These are phyloP conservation scores for Porodaedalea pini DNA, from an alignment of 1,284 basidiomycete species.

Conservation along the genomic window DNA sequence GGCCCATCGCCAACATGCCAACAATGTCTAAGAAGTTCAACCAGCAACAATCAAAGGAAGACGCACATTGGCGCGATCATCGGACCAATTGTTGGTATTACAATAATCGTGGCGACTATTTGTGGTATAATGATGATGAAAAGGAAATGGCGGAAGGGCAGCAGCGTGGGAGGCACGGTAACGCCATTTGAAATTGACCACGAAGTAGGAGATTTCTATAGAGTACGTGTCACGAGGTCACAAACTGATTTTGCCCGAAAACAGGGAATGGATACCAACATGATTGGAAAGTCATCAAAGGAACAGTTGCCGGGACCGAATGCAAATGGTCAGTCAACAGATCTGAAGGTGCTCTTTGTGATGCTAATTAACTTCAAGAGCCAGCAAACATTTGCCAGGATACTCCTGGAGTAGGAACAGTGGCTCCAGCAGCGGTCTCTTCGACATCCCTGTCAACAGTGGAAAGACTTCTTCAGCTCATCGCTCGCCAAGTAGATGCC, in stretches of 20 bases:
- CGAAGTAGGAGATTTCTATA: neutral
- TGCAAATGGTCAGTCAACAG: neutral
- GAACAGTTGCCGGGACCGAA: neutral
- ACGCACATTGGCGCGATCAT: neutral
- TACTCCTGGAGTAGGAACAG: neutral
- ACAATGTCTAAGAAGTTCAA: neutral
- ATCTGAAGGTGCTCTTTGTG: neutral
- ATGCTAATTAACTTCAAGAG: neutral
- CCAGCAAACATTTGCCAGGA: neutral
- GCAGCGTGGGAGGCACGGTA: neutral
- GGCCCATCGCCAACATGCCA: no score
- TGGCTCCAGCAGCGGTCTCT: neutral
- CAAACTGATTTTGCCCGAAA: neutral
- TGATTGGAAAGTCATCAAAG: neutral
- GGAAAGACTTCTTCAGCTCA: neutral
- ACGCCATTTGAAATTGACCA: neutral
- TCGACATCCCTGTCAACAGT: neutral
- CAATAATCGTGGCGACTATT: neutral
- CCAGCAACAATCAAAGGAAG: neutral
- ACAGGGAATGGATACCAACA: neutral
- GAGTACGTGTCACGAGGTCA: neutral
- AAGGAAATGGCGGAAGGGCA: neutral
- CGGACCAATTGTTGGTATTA: neutral
- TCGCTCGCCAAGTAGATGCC: neutral
- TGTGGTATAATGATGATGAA: neutral